A percentile compares a stretch with the other conserved stretches of the same genome.
Evolutionary conservation across 768 basidiomycete species (phyloP).

Genomic region (Amanita subjunquillea): DNA sequence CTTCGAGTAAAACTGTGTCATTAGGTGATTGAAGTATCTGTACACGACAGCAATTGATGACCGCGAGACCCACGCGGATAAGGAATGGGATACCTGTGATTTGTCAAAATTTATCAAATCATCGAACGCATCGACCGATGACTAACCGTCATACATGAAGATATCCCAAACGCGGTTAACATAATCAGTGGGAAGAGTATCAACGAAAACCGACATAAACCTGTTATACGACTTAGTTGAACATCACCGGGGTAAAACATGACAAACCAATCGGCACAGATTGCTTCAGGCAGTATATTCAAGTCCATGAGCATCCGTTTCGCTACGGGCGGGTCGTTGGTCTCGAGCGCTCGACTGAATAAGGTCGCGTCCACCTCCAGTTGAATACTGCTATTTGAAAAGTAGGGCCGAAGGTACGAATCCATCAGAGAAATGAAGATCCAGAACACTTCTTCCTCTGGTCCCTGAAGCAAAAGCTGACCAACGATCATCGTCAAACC

Average conservation of each 20-base stretch:
- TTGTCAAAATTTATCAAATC: neutral
- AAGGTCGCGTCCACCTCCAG: slow-evolving; percentile 70
- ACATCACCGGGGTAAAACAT: neutral
- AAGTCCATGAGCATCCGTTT: slow-evolving; percentile 61
- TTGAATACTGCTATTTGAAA: slow-evolving; percentile 47
- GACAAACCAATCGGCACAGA: slow-evolving; percentile 59
- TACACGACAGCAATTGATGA: slow-evolving; percentile 52
- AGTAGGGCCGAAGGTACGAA: slow-evolving; percentile 70
- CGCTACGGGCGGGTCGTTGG: slow-evolving; percentile 44
- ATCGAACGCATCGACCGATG: neutral
- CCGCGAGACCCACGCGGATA: slow-evolving; percentile 61
- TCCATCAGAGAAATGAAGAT: slow-evolving; percentile 86
- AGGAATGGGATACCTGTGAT: slow-evolving; percentile 58
- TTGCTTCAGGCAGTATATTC: slow-evolving; percentile 41
- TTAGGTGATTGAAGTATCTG: slow-evolving; percentile 40
- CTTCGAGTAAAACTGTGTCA: slow-evolving; percentile 34
- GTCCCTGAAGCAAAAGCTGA: slow-evolving; percentile 61
- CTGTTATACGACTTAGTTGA: slow-evolving; percentile 20
- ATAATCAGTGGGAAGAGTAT: slow-evolving; percentile 51
- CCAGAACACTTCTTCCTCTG: slow-evolving; percentile 89
- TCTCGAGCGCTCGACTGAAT: slow-evolving; percentile 62
- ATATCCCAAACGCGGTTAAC: slow-evolving; percentile 75
- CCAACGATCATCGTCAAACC: slow-evolving; percentile 65
- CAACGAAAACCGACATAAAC: slow-evolving; percentile 68
- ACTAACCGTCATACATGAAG: slow-evolving; percentile 69